Conservation (phyloP, 1,139 yeast species). For the Magnusiomyces clavatus region DNA sequence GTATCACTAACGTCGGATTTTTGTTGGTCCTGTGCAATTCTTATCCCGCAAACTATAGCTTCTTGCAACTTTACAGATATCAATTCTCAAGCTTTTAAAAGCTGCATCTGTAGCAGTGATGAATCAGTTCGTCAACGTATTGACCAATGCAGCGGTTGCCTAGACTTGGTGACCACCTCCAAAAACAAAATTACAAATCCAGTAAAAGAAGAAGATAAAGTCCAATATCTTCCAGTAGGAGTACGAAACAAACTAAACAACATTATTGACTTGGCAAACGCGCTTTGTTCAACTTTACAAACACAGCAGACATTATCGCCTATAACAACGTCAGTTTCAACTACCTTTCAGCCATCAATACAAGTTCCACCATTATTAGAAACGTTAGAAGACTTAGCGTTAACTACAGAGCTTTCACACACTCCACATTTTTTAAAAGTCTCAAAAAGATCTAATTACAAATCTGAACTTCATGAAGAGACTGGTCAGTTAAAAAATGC, state of each 20-base stretch:
- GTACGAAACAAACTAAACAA: not conserved
- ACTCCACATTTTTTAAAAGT: too few species aligned
- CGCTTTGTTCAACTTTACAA: not conserved
- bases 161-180: not conserved
- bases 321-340: too few species aligned
- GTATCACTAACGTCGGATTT: too few species aligned
- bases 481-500: too few species aligned
- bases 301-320: conserved; percentile 45
- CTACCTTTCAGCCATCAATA: too few species aligned
- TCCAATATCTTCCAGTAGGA: conserved; percentile 1
- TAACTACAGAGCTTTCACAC: too few species aligned
- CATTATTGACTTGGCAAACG: not conserved
- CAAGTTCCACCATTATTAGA: too few species aligned
- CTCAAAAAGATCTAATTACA: too few species aligned
- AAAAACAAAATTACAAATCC: not conserved
- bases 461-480: too few species aligned
- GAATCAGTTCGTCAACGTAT: not conserved
- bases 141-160: conserved; percentile 2
- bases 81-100: not conserved
- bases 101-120: not conserved
- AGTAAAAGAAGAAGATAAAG: not conserved
- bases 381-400: too few species aligned
- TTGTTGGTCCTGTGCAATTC: conserved; percentile 3
- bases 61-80: not conserved
- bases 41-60: conserved; percentile 5